phyloP scores from a whole-genome alignment of 768 basidiomycete species.

The Piloderma croceum region DNA sequence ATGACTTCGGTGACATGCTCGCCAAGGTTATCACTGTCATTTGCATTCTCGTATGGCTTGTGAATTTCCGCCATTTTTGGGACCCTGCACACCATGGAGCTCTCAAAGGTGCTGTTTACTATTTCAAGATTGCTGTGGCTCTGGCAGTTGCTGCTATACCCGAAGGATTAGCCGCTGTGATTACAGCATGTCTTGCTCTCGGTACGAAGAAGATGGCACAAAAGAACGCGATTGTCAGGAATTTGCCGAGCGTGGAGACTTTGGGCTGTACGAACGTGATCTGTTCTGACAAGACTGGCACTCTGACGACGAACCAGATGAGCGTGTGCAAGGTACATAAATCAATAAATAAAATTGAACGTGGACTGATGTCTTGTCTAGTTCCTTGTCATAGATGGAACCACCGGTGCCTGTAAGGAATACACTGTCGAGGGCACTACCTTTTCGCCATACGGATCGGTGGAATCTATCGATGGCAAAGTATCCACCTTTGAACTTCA shows the following conservation, averaged over 20 bases:
- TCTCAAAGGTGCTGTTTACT: slow-evolving; percentile 93
- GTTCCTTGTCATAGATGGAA: slow-evolving; percentile 71
- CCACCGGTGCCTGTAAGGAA: slow-evolving; percentile 48
- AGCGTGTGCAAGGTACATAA: slow-evolving; percentile 68
- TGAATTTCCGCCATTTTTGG: slow-evolving; percentile 94
- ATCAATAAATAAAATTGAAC: neutral
- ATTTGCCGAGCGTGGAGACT: slow-evolving; percentile 95
- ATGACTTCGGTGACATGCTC: slow-evolving; percentile 96
- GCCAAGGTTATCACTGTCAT: slow-evolving; percentile 98
- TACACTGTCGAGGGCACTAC: slow-evolving; percentile 89
- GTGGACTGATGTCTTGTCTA: slow-evolving; percentile 24
- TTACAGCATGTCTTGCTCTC: slow-evolving; percentile 92
- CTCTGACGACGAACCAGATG: slow-evolving; percentile 96
- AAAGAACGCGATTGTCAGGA: slow-evolving; percentile 95
- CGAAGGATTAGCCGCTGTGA: slow-evolving; percentile 96
- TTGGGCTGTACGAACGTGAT: slow-evolving; percentile 98
- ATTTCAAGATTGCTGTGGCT: slow-evolving; percentile 99
- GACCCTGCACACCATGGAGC: slow-evolving; percentile 90
- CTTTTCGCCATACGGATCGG: slow-evolving; percentile 77
- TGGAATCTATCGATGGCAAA: slow-evolving; percentile 64
- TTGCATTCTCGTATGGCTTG: slow-evolving; percentile 95
- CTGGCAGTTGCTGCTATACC: slow-evolving; percentile 99
- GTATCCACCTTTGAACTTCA: slow-evolving; percentile 48
- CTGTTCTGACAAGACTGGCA: slow-evolving; percentile 98
- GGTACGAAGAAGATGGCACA: slow-evolving; percentile 99